Base-by-base conservation (phyloP, 768 basidiomycete genomes). In the Glaciozyma martinii region DNA sequence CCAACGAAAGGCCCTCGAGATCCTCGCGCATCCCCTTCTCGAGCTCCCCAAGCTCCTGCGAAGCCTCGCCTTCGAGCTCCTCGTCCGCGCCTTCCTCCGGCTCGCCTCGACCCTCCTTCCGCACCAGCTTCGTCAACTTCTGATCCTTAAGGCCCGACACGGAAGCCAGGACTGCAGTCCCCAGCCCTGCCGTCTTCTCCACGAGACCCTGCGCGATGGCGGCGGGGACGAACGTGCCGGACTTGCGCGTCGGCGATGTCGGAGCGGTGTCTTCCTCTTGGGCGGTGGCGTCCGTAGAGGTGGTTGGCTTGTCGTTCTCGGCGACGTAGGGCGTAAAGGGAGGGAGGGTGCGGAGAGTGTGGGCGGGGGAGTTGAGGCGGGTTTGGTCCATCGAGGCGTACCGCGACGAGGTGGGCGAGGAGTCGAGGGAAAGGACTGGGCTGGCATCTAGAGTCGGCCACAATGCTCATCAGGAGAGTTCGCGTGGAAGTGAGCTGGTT, bases 41-140 rank as follows among this genome's bases (percentile, higher is more conserved):
- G 0, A 62, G 30, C 50, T 60, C 64, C 8, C 56, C 59, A 49
- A 29, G 52, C 10, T 63, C 60, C 40, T 62, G 62, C 56, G 63
- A 59, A 43, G 61, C 50, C 40, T 63, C 63, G 33, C 66, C 44
- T 13, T 58, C 60, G 18, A 43, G 15, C n/a, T 43, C 27, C 9
- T n/a, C 70, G 72, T 55, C 60, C 84, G 86, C 80, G 52, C 82
- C 78, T 40, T 82, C 82, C 69, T 89, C 89, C 56, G 84, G 3
- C 37, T 29, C 23, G 15, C 30, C 27, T 23, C 32, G 33, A 32
- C 32, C 46, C 47, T 59, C 65, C 40, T 49, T 56, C 62, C 63
- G 59, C 25, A 56, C 25, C 30, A 54, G 60, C 23, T 57, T 25
- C 40, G 54, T 47, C 15, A 69, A 46, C 37, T 50, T 42, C 8